Evolutionary conservation across 495 filamentous ascomycete species (phyloP).

Genomic region (Hyphodiscus hymeniophilus): DNA sequence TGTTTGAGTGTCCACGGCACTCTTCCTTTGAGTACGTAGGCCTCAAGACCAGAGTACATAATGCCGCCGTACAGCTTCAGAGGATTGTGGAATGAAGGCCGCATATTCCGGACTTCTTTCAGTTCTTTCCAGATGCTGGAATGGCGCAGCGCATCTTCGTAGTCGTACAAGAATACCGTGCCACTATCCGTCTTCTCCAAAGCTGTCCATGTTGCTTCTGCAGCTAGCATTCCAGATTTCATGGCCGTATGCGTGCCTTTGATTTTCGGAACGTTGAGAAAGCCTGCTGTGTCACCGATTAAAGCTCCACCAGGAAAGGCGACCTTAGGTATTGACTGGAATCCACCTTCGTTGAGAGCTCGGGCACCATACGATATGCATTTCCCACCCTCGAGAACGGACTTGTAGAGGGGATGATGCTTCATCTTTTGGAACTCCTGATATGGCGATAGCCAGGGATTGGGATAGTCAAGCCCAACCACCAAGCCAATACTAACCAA

Average conservation of each 20-base stretch:
- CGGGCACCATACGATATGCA: slow-evolving; percentile 96
- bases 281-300: slow-evolving; percentile 93
- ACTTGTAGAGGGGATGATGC: slow-evolving; percentile 82
- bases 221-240: slow-evolving; percentile 94
- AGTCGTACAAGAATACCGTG: slow-evolving; percentile 86
- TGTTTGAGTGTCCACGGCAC: slow-evolving; percentile 93
- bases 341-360: slow-evolving; percentile 91
- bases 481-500: slow-evolving; percentile 91
- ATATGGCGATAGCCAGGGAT: slow-evolving; percentile 95
- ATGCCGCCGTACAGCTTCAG: slow-evolving; percentile 84
- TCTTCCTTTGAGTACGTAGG: slow-evolving; percentile 75
- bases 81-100: slow-evolving; percentile 82
- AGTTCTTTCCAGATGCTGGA: slow-evolving; percentile 91
- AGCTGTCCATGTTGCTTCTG: slow-evolving; percentile 77
- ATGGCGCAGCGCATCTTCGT: slow-evolving; percentile 82
- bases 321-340: slow-evolving; percentile 94
- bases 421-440: slow-evolving; percentile 98
- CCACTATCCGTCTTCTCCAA: slow-evolving; percentile 50
- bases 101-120: slow-evolving; percentile 93
- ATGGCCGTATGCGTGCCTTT: slow-evolving; percentile 98
- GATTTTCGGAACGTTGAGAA: slow-evolving; percentile 96
- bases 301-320: slow-evolving; percentile 93
- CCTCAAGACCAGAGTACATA: slow-evolving; percentile 87
- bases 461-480: slow-evolving; percentile 90
- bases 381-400: slow-evolving; percentile 83